These are phyloP conservation scores for Phyllosticta paracitricarpa DNA, from an alignment of 2,329 filamentous ascomycete species.

Conservation along the genomic window DNA sequence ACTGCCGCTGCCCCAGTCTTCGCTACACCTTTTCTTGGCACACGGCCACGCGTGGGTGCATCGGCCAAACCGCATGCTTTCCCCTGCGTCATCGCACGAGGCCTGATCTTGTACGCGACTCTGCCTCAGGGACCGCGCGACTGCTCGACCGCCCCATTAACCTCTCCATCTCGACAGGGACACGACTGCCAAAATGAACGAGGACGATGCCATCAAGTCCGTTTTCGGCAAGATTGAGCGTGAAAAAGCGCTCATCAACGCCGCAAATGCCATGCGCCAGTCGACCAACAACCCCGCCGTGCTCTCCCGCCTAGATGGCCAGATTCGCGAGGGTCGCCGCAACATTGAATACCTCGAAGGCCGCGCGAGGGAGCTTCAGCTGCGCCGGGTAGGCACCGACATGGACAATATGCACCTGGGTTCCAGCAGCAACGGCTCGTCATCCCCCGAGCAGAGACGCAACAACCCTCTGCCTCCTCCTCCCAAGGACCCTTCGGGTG, in stretches of 20 bases:
- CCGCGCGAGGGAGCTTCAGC: conserved; percentile 76
- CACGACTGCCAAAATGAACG: conserved; percentile 40
- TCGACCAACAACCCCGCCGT: conserved; percentile 91
- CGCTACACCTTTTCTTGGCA: background rate
- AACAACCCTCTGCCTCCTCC: conserved; percentile 45
- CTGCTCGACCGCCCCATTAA: background rate
- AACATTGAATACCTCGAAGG: conserved; percentile 96
- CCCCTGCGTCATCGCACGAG: conserved; percentile 9
- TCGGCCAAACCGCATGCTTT: conserved; percentile 3
- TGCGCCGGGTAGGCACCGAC: conserved; percentile 62
- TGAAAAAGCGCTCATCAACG: conserved; percentile 89
- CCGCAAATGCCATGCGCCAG: conserved; percentile 88
- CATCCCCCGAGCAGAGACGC: conserved; percentile 23
- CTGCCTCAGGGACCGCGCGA: background rate
- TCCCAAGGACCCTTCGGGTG: conserved; percentile 56
- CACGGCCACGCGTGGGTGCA: background rate
- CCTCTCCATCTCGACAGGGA: background rate
- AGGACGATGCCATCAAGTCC: conserved; percentile 58
- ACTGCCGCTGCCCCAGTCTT: background rate
- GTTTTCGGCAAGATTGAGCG: conserved; percentile 96
- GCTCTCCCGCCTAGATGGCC: conserved; percentile 79
- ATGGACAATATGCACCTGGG: conserved; percentile 57
- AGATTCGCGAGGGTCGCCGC: conserved; percentile 85
- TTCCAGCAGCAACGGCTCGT: conserved; percentile 34
- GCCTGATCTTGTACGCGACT: conserved; percentile 7